Conservation (phyloP, 2,329 filamentous ascomycete species). For the Bertia moriformis region DNA sequence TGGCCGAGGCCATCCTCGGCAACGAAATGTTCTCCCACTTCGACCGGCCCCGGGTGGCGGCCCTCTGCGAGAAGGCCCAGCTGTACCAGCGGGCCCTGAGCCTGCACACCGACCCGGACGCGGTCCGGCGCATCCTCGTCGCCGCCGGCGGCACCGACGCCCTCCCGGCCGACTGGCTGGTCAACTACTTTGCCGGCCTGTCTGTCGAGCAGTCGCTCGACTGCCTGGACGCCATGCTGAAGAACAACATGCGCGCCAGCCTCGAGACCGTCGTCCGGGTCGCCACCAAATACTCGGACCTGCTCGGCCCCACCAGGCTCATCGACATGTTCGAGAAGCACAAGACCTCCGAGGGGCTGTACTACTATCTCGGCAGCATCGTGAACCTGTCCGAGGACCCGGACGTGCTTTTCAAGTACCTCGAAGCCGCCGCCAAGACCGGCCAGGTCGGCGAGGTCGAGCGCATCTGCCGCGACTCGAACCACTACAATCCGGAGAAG, state of each 20-base stretch:
- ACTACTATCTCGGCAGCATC: constrained; percentile 95
- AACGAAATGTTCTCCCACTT: constrained; percentile 99
- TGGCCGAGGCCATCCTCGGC: constrained; percentile 90
- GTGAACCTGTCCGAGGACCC: constrained; percentile 91
- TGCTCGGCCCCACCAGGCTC: constrained; percentile 72
- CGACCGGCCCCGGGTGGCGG: constrained; percentile 76
- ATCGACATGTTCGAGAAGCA: constrained; percentile 96
- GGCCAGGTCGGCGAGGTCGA: constrained; percentile 90
- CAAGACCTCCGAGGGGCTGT: constrained; percentile 89
- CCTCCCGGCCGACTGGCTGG: constrained; percentile 80
- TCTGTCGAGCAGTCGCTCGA: constrained; percentile 91
- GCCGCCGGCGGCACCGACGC: constrained; percentile 71
- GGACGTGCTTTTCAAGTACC: constrained; percentile 98
- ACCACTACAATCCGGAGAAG: constrained; percentile 79
- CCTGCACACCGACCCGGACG: constrained; percentile 79
- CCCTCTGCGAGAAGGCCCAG: constrained; percentile 84
- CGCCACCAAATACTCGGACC: constrained; percentile 93
- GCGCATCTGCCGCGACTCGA: constrained; percentile 89
- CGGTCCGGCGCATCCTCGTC: constrained; percentile 60
- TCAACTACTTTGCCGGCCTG: constrained; percentile 82
- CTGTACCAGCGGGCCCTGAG: constrained; percentile 78
- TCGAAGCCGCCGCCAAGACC: constrained; percentile 89
- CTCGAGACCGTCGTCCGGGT: constrained; percentile 91
- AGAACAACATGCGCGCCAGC: constrained; percentile 91
- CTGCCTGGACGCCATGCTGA: constrained; percentile 91